Conservation (phyloP, 1,284 basidiomycete genomes). For the Cystobasidium pallidum region DNA sequence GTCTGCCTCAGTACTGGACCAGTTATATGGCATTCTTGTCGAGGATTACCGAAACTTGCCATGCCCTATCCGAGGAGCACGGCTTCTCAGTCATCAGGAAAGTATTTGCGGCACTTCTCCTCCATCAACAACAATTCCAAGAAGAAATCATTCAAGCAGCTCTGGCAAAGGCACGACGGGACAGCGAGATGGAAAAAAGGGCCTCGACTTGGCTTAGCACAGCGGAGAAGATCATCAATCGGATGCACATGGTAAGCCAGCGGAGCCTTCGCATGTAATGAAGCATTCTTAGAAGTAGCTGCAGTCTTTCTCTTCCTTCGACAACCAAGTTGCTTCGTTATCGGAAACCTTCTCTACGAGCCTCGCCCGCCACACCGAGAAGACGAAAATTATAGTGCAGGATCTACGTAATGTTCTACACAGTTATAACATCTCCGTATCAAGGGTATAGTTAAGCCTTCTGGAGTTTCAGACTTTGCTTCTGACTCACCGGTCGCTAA, state of each 20-base stretch:
- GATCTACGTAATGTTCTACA: not conserved
- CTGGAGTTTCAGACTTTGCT: not conserved
- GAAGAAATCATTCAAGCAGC: not conserved
- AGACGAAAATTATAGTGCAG: not conserved
- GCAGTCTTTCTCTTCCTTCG: not conserved
- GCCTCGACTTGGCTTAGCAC: no score
- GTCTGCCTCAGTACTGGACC: conserved; percentile 11
- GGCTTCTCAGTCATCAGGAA: not conserved
- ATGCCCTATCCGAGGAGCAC: not conserved
- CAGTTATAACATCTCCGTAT: not conserved
- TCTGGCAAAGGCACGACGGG: not conserved
- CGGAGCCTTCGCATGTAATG: no score
- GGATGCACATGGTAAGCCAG: not conserved
- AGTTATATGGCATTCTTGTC: not conserved
- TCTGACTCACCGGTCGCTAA: not conserved
- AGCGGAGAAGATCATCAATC: not conserved
- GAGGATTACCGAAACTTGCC: conserved; percentile 13
- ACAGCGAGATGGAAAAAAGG: not conserved
- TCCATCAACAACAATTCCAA: conserved; percentile 15
- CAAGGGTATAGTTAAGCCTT: not conserved
- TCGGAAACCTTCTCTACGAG: not conserved
- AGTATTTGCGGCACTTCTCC: not conserved
- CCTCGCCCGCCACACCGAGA: not conserved
- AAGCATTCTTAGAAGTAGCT: no score
- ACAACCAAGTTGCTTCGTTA: not conserved